phyloP scores from a whole-genome alignment of 2,329 filamentous ascomycete genomes.

The Podosphaera leucotricha region DNA sequence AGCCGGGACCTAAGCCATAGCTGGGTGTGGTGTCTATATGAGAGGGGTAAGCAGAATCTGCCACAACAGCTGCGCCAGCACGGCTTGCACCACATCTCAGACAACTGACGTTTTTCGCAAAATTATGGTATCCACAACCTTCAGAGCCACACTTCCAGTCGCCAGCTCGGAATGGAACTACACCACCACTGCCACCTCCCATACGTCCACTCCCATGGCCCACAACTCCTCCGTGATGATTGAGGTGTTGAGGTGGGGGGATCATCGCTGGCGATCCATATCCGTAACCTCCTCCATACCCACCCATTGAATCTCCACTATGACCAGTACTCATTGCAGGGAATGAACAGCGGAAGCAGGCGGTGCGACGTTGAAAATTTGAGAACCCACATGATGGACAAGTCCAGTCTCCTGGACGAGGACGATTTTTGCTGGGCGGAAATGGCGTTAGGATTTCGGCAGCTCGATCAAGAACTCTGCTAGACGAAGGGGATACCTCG shows the following conservation, averaged over 20 bases:
- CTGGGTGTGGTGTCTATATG: constrained; percentile 68
- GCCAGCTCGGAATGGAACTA: constrained; percentile 90
- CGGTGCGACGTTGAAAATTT: constrained; percentile 95
- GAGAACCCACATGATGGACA: constrained; percentile 97
- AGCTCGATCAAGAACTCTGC: constrained; percentile 81
- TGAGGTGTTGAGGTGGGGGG: constrained; percentile 53
- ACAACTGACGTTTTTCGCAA: constrained; percentile 97
- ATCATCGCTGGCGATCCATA: constrained; percentile 59
- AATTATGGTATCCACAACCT: constrained; percentile 96
- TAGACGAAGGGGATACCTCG: constrained; percentile 94
- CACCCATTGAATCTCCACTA: constrained; percentile 43
- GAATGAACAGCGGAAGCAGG: constrained; percentile 97
- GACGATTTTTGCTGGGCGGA: constrained; percentile 94
- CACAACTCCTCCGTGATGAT: constrained; percentile 28
- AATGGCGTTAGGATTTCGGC: constrained; percentile 93
- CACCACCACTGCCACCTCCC: constrained; percentile 58
- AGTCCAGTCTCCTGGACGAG: constrained; percentile 93
- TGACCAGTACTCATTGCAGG: constrained; percentile 71
- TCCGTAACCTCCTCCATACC: constrained; percentile 37
- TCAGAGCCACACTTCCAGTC: constrained; percentile 99
- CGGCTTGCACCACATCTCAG: constrained; percentile 88
- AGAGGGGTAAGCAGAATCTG: constrained; percentile 76
- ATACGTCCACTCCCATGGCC: constrained; percentile 42
- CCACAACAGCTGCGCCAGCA: constrained; percentile 79
- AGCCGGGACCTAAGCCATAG: constrained; percentile 67